phyloP scores from a whole-genome alignment of 2,329 filamentous ascomycete species.

The Colletotrichum sansevieriae region DNA sequence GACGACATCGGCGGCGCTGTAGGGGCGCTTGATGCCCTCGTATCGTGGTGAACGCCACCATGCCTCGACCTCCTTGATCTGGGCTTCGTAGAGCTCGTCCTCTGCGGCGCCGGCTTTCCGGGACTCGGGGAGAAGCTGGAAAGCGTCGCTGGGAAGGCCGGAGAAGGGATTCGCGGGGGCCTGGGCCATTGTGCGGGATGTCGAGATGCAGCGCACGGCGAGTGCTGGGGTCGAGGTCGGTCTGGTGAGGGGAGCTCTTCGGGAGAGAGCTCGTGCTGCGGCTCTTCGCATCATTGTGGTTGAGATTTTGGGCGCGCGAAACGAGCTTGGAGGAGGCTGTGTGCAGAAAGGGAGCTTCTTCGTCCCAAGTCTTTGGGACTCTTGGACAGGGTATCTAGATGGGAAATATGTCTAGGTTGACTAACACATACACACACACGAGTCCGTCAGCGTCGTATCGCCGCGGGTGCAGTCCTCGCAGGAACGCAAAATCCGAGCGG shows the following conservation, averaged over 20 bases:
- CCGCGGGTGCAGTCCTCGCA: not conserved
- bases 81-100: slow-evolving; percentile 85
- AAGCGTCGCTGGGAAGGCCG: slow-evolving; percentile 75
- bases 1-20: slow-evolving; percentile 90
- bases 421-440: not conserved
- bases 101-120: slow-evolving; percentile 85
- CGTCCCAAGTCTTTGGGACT: too few species aligned
- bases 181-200: slow-evolving; percentile 49
- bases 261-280: slow-evolving; percentile 48
- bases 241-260: slow-evolving; percentile 45
- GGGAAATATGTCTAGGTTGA: not conserved
- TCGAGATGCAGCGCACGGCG: slow-evolving; percentile 49
- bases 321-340: not conserved
- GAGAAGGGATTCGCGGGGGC: slow-evolving; percentile 37
- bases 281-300: slow-evolving; percentile 51
- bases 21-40: slow-evolving; percentile 90
- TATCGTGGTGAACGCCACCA: slow-evolving; percentile 93
- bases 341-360: too few species aligned
- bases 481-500: slow-evolving; percentile 23
- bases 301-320: not conserved
- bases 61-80: slow-evolving; percentile 85
- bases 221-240: slow-evolving; percentile 41
- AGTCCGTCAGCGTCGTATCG: slow-evolving; percentile 16
- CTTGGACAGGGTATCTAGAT: not conserved
- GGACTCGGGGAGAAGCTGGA: slow-evolving; percentile 84